Percentiles rank a stretch among this genome's conserved stretches.
phyloP scores from a whole-genome alignment of 257 asterid genomes.

The Thymus quinquecostatus region DNA sequence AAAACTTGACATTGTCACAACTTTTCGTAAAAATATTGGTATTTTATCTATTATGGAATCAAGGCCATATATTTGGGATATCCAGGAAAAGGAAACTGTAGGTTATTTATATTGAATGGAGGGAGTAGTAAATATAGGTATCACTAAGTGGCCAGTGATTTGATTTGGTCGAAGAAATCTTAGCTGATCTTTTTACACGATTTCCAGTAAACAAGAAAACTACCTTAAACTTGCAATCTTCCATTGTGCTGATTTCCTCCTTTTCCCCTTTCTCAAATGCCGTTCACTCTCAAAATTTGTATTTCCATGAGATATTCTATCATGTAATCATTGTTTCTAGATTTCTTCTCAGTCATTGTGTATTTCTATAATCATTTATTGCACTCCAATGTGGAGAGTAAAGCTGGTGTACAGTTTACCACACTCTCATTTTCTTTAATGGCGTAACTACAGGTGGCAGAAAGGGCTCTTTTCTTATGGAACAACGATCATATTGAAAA shows the following conservation, averaged over 20 bases:
- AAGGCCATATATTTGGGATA: not conserved
- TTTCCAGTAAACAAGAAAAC: not conserved
- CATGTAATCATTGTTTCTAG: not conserved
- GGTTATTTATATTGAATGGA: not conserved
- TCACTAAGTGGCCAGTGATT: constrained; percentile 5
- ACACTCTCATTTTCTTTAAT: constrained; percentile 27
- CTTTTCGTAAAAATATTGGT: not conserved
- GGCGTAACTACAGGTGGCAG: constrained; percentile 71
- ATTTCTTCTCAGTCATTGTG: not conserved
- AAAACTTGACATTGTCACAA: not conserved
- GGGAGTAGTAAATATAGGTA: not conserved
- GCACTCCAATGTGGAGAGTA: not conserved
- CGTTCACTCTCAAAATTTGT: not conserved
- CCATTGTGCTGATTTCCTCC: not conserved
- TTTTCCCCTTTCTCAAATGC: not conserved
- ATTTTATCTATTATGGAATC: not conserved
- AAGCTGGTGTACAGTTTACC: not conserved
- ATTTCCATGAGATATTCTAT: not conserved
- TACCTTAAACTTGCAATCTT: not conserved
- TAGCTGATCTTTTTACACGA: not conserved
- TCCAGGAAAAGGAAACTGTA: not conserved
- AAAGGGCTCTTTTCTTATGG: constrained; percentile 90
- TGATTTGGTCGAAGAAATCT: not conserved
- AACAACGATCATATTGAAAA: constrained; percentile 86
- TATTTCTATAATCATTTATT: not conserved